Percentiles rank a stretch among this genome's conserved stretches.
These are phyloP conservation scores for Nannochloropsis salina DNA, from an alignment of 108 stramenopile genomes.

Conservation along the genomic window DNA sequence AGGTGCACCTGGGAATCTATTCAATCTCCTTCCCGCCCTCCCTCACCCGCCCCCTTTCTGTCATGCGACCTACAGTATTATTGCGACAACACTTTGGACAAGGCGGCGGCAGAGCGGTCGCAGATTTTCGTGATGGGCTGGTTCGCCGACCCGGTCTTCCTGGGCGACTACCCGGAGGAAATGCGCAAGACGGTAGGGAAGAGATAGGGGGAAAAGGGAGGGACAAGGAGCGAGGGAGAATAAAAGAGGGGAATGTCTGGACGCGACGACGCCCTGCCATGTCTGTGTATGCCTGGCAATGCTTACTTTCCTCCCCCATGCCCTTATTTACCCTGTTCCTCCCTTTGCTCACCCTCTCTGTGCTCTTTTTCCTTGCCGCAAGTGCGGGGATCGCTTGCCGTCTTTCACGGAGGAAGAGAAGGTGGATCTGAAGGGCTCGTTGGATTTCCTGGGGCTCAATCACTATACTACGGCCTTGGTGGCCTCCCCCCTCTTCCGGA, in stretches of 20 bases:
- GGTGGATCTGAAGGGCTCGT: constrained; percentile 56
- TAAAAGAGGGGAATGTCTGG: background rate
- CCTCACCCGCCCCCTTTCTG: background rate
- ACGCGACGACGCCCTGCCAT: no score
- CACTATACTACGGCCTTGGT: constrained; percentile 58
- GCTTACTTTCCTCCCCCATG: background rate
- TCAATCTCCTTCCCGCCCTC: background rate
- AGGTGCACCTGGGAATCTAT: background rate
- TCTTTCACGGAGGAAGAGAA: constrained; percentile 61
- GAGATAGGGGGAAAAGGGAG: background rate
- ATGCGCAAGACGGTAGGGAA: constrained; percentile 61
- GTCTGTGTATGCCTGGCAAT: background rate
- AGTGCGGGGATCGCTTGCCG: constrained; percentile 61
- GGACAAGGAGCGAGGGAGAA: background rate
- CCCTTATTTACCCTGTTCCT: background rate
- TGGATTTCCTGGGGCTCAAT: constrained; percentile 85
- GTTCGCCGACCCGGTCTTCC: constrained; percentile 59
- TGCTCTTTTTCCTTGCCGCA: background rate
- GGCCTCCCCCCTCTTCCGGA: background rate
- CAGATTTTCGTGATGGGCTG: constrained; percentile 79
- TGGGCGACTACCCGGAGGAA: constrained; percentile 74
- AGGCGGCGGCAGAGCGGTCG: constrained; percentile 66
- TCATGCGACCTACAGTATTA: background rate
- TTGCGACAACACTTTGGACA: constrained; percentile 18
- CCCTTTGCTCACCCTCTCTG: background rate